Percentiles rank a stretch among this genome's conserved stretches.
Evolutionary conservation across 2,329 filamentous ascomycete genomes (phyloP).

Genomic region (Nemania bipapillata): DNA sequence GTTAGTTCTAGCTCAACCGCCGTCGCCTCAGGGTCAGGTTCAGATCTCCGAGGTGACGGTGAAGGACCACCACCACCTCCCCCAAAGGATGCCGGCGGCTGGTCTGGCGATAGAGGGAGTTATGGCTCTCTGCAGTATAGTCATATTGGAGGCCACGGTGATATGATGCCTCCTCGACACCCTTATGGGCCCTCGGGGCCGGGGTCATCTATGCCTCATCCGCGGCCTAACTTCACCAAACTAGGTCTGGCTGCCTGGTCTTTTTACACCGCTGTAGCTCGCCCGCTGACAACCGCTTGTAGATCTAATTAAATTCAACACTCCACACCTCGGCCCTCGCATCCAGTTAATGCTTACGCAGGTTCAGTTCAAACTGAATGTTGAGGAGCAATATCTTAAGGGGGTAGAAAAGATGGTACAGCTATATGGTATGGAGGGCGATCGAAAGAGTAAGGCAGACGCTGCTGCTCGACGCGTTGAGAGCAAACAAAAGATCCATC

Average conservation of each 20-base stretch:
- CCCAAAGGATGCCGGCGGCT: slow-evolving; percentile 72
- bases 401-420: slow-evolving; percentile 99
- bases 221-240: slow-evolving; percentile 92
- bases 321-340: slow-evolving; percentile 90
- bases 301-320: slow-evolving; percentile 99
- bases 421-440: slow-evolving; percentile 95
- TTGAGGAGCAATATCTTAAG: slow-evolving; percentile 98
- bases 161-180: slow-evolving; percentile 82
- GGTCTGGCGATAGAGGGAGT: slow-evolving; percentile 64
- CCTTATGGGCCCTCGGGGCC: slow-evolving; percentile 81
- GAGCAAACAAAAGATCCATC: slow-evolving; percentile 96
- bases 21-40: slow-evolving; percentile 53
- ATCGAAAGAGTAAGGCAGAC: slow-evolving; percentile 93
- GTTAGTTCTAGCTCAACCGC: slow-evolving; percentile 63
- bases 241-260: slow-evolving; percentile 71
- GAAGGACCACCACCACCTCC: slow-evolving; percentile 74
- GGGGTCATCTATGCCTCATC: slow-evolving; percentile 73
- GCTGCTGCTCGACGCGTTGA: slow-evolving; percentile 89
- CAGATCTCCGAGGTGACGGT: slow-evolving; percentile 59
- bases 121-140: slow-evolving; percentile 70
- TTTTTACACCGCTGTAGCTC: not conserved
- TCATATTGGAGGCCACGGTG: slow-evolving; percentile 72
- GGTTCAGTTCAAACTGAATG: slow-evolving; percentile 97
- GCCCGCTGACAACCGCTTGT: slow-evolving; percentile 27
- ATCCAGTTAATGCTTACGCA: slow-evolving; percentile 99